Percentiles rank a stretch among this genome's conserved stretches.
These are phyloP conservation scores for Circinella umbellata DNA, from an alignment of 371 early-diverging fungal species.

Conservation along the genomic window DNA sequence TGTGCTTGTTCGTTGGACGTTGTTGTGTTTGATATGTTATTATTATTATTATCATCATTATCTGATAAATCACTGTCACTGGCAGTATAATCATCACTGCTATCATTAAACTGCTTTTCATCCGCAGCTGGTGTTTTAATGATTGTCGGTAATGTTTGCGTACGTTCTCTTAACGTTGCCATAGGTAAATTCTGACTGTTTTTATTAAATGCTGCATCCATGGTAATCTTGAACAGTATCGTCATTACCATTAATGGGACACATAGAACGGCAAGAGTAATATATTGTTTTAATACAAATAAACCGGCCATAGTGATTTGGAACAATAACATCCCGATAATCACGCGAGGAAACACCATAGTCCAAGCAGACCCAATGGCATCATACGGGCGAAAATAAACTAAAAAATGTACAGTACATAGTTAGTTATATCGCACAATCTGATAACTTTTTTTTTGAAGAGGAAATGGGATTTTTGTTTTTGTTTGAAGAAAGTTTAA, in stretches of 20 bases:
- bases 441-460: background rate
- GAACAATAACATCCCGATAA: conserved; percentile 81
- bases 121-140: background rate
- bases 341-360: conserved; percentile 76
- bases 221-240: conserved; percentile 50
- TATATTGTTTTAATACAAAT: conserved; percentile 56
- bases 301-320: conserved; percentile 86
- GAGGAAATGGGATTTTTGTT: background rate
- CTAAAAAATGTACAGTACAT: conserved; percentile 16
- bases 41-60: conserved; percentile 1
- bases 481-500: background rate
- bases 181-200: conserved; percentile 51
- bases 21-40: background rate
- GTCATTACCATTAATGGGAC: conserved; percentile 56
- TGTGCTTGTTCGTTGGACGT: no score
- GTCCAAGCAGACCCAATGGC: conserved; percentile 82
- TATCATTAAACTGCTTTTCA: background rate
- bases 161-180: conserved; percentile 36
- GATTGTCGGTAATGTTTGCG: conserved; percentile 21
- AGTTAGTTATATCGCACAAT: background rate
- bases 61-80: background rate
- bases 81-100: background rate
- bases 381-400: conserved; percentile 88
- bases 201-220: conserved; percentile 51
- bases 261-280: conserved; percentile 41